Conservation (phyloP, 257 asterid genomes). For the Solanum ahanhuiri region DNA sequence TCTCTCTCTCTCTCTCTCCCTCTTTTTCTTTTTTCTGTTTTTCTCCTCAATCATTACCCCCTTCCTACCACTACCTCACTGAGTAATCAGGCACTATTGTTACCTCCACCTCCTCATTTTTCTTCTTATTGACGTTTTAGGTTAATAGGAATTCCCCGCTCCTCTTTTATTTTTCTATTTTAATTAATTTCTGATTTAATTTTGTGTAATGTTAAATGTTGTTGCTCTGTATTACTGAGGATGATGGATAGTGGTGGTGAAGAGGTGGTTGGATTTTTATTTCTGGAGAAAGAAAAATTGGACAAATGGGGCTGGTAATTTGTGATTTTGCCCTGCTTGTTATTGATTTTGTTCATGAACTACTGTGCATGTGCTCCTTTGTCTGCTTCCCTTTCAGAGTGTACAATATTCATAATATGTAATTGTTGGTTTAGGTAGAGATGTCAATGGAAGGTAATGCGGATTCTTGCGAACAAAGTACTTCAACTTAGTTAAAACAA, state of each 20-base stretch:
- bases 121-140: conserved; percentile 7
- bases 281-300: background rate
- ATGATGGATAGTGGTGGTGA: background rate
- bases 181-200: background rate
- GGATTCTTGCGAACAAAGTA: background rate
- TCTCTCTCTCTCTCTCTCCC: background rate
- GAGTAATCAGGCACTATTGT: conserved; percentile 4
- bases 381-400: background rate
- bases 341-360: background rate
- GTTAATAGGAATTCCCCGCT: background rate
- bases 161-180: background rate
- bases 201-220: background rate
- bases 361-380: background rate
- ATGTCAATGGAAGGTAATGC: background rate
- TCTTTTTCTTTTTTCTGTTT: background rate
- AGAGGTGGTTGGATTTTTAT: background rate
- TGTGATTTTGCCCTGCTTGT: background rate
- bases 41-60: background rate
- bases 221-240: background rate
- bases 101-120: conserved; percentile 13
- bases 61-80: background rate
- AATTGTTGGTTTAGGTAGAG: background rate
- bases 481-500: background rate
- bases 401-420: background rate
- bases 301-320: background rate